A percentile compares a stretch with the other conserved stretches of the same genome.
phyloP scores from a whole-genome alignment of 202 grass and related monocot genomes.

The Bolboschoenoplectus hybrid region DNA sequence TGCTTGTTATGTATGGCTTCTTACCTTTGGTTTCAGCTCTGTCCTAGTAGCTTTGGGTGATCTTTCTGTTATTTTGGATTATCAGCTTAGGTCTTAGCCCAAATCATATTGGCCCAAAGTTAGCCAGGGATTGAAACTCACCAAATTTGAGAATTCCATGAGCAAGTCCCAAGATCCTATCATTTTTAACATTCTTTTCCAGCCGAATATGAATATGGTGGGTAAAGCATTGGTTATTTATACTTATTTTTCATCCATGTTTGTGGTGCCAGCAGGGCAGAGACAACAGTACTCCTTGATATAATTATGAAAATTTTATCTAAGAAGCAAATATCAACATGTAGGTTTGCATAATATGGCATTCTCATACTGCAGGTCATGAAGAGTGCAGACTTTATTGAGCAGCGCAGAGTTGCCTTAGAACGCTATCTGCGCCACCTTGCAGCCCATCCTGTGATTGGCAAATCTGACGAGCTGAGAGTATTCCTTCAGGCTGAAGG shows the following conservation, averaged over 20 bases:
- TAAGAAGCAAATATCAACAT: not conserved
- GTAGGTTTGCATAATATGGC: not conserved
- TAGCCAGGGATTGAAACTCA: not conserved
- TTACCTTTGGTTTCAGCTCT: not conserved
- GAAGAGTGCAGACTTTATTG: constrained; percentile 88
- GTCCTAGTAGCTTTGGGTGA: not conserved
- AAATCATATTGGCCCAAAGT: not conserved
- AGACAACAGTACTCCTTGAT: not conserved
- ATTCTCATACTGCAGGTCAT: constrained; percentile 55
- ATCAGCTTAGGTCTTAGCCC: not conserved
- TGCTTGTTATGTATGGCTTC: not conserved
- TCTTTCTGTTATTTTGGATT: not conserved
- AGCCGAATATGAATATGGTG: not conserved
- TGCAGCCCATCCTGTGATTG: constrained; percentile 75
- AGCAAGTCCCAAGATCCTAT: not conserved
- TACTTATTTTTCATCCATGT: not conserved
- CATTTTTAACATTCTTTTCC: not conserved
- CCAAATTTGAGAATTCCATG: not conserved
- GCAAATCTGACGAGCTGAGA: constrained; percentile 79
- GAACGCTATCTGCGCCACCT: constrained; percentile 83
- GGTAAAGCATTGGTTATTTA: not conserved
- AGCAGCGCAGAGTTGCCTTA: constrained; percentile 66
- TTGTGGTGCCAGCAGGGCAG: not conserved
- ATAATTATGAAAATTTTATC: not conserved
- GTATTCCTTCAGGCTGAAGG: constrained; percentile 83